These are phyloP conservation scores for Capronia coronata DNA, from an alignment of 2,329 filamentous ascomycete genomes.

Conservation along the genomic window DNA sequence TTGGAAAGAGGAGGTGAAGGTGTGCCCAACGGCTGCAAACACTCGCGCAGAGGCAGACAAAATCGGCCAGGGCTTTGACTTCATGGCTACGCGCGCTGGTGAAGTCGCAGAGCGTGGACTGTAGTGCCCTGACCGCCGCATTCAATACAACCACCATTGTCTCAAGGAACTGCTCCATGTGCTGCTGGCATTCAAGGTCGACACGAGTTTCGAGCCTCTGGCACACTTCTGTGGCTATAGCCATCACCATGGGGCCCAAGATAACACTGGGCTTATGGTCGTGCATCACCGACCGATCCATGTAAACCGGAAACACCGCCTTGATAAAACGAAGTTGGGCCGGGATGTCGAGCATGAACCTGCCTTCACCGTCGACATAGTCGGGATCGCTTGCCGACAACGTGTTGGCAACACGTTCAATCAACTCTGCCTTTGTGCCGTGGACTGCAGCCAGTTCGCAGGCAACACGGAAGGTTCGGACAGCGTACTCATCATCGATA, in stretches of 20 bases:
- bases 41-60: slow-evolving; percentile 7
- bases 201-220: slow-evolving; percentile 10
- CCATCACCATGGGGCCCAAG: slow-evolving; percentile 5
- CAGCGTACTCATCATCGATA: slow-evolving; percentile 1
- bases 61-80: slow-evolving; percentile 1
- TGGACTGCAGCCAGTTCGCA: slow-evolving; percentile 8
- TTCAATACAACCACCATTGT: slow-evolving; percentile 3
- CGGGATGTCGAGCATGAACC: slow-evolving; percentile 11
- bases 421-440: background rate
- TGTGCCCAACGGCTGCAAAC: slow-evolving; percentile 15
- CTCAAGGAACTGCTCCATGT: slow-evolving; percentile 18
- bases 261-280: background rate
- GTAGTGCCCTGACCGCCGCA: slow-evolving; percentile 12
- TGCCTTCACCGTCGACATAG: slow-evolving; percentile 17
- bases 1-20: slow-evolving; percentile 12
- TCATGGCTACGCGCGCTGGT: background rate
- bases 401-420: slow-evolving; percentile 2
- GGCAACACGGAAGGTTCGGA: slow-evolving; percentile 7
- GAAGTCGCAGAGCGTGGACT: background rate
- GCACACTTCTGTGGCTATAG: slow-evolving; percentile 2
- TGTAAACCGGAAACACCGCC: slow-evolving; percentile 19
- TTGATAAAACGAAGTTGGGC: slow-evolving; percentile 20
- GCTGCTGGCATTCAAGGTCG: slow-evolving; percentile 13
- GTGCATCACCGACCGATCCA: slow-evolving; percentile 10
- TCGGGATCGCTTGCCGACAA: slow-evolving; percentile 9